A percentile compares a stretch with the other conserved stretches of the same genome.
phyloP scores from a whole-genome alignment of 2,329 filamentous ascomycete genomes.

The Aspergillus calidoustus region DNA sequence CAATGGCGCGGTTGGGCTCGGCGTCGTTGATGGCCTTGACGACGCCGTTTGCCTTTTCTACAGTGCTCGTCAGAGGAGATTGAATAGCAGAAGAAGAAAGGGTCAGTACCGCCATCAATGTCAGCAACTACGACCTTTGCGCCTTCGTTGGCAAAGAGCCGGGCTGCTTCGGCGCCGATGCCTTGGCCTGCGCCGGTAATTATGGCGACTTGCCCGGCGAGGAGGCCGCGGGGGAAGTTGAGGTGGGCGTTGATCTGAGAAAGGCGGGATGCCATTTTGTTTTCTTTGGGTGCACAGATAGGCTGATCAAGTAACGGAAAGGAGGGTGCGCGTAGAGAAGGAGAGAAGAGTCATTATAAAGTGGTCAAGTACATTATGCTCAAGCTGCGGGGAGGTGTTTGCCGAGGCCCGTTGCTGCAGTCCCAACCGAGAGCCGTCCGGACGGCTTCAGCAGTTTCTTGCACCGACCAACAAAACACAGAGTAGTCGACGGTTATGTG shows the following conservation, averaged over 20 bases:
- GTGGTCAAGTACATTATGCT: conserved; percentile 3
- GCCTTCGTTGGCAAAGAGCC: conserved; percentile 84
- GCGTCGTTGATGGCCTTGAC: conserved; percentile 70
- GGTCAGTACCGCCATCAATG: conserved; percentile 69
- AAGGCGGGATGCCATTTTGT: conserved; percentile 58
- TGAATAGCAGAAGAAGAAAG: neutral
- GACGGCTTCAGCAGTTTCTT: neutral
- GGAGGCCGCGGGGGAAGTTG: conserved; percentile 79
- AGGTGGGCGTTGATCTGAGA: conserved; percentile 77
- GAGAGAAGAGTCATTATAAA: neutral
- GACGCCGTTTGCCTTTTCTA: conserved; percentile 71
- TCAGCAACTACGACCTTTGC: conserved; percentile 83
- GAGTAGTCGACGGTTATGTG: conserved; percentile 4
- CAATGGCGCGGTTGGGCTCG: conserved; percentile 68
- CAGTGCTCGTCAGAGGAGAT: conserved; percentile 8
- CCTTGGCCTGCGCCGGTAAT: conserved; percentile 86
- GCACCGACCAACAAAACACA: neutral
- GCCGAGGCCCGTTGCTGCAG: conserved; percentile 18
- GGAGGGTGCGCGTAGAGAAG: neutral
- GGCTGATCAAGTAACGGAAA: conserved; percentile 5
- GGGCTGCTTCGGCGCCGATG: conserved; percentile 82
- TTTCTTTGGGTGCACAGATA: conserved; percentile 5
- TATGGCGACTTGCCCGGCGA: conserved; percentile 81
- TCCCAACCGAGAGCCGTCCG: conserved; percentile 16
- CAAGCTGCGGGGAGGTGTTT: conserved; percentile 6